These are phyloP conservation scores for Glycine latifolia DNA, from an alignment of 306 rosid species.

Conservation along the genomic window DNA sequence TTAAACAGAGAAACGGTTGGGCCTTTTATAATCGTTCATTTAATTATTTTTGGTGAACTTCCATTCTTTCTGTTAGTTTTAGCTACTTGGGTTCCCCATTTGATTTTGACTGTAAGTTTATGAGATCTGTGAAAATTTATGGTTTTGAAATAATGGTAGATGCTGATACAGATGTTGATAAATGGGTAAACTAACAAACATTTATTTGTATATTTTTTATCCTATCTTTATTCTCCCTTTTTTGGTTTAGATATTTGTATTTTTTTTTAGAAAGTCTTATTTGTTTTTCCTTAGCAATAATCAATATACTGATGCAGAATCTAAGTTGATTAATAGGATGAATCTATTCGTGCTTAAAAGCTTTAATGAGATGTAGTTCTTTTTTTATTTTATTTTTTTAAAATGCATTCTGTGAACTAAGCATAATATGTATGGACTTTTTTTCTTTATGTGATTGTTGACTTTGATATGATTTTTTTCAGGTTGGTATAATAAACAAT, in stretches of 20 bases:
- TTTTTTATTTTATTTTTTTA: not conserved
- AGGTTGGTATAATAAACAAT: conserved; percentile 74
- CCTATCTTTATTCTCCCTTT: conserved; percentile 10
- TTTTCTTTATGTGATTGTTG: conserved; percentile 25
- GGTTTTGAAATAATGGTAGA: conserved; percentile 5
- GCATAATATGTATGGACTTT: conserved; percentile 24
- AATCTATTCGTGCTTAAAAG: conserved; percentile 36
- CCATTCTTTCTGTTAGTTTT: conserved; percentile 20
- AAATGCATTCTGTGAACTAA: not conserved
- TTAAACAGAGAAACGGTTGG: conserved; percentile 79
- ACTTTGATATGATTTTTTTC: conserved; percentile 49
- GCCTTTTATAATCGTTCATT: conserved; percentile 31
- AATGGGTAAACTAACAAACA: not conserved
- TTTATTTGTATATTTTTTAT: not conserved
- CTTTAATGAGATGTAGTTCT: conserved; percentile 12
- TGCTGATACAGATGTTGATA: conserved; percentile 12
- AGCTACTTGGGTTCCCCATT: conserved; percentile 24
- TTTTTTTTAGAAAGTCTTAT: not conserved
- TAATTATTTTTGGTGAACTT: conserved; percentile 22
- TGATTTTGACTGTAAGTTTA: conserved; percentile 17
- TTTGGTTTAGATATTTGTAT: conserved; percentile 2
- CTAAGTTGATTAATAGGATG: conserved; percentile 8
- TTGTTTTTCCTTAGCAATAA: not conserved
- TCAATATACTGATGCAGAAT: conserved; percentile 1
- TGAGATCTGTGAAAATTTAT: conserved; percentile 4